A percentile compares a stretch with the other conserved stretches of the same genome.
Evolutionary conservation across 495 filamentous ascomycete species (phyloP).

Genomic region (Aspergillus kassunensis): DNA sequence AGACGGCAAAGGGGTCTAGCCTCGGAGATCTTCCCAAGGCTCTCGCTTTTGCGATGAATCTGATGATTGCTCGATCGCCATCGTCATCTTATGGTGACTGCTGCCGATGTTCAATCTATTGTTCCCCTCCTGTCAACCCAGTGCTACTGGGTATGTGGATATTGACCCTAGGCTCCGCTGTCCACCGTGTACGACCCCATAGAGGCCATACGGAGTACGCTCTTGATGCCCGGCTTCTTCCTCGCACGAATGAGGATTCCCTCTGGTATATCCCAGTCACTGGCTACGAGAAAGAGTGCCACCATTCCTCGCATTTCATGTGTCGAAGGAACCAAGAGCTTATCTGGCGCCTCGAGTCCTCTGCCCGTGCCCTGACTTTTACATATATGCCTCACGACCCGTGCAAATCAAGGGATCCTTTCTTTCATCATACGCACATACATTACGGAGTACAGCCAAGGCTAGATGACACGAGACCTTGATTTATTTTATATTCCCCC

Average conservation of each 20-base stretch:
- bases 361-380: constrained; percentile 14
- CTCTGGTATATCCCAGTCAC: constrained; percentile 7
- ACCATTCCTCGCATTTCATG: constrained; percentile 11
- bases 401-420: neutral
- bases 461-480: constrained; percentile 1
- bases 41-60: constrained; percentile 4
- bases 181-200: constrained; percentile 15
- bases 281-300: neutral
- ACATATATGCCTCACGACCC: constrained; percentile 14
- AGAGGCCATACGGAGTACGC: constrained; percentile 7
- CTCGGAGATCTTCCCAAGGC: constrained; percentile 13
- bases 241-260: constrained; percentile 13
- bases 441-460: constrained; percentile 4
- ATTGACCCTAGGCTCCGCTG: constrained; percentile 12
- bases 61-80: constrained; percentile 13
- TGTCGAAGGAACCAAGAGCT: constrained; percentile 15
- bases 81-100: constrained; percentile 16
- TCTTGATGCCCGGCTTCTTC: constrained; percentile 13
- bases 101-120: constrained; percentile 17
- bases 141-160: constrained; percentile 12
- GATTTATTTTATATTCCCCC: neutral
- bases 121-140: constrained; percentile 7
- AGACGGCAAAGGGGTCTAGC: constrained; percentile 13
- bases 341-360: constrained; percentile 17
- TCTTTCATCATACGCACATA: constrained; percentile 4